Evolutionary conservation across 108 stramenopile species (phyloP).

Genomic region (Conticribra weissflogii): DNA sequence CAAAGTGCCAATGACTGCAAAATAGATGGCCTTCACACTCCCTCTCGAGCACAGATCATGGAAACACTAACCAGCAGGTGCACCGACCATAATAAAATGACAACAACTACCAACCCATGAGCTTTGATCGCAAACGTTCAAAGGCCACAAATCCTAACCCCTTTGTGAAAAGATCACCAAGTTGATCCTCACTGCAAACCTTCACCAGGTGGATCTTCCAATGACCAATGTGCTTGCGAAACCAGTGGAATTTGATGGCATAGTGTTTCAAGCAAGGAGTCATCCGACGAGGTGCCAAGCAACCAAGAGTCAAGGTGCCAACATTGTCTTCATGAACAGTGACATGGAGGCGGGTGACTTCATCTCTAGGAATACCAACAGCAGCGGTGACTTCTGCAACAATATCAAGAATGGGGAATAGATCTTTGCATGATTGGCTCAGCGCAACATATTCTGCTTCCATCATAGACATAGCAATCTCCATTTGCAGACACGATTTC

Average conservation of each 20-base stretch:
- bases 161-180: slow-evolving; percentile 57
- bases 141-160: slow-evolving; percentile 10
- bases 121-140: slow-evolving; percentile 9
- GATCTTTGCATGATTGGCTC: slow-evolving; percentile 31
- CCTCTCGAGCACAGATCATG: too few relatives aligned
- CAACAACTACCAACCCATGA: slow-evolving; percentile 36
- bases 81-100: too few relatives aligned
- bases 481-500: slow-evolving; percentile 53
- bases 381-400: slow-evolving; percentile 3
- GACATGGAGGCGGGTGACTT: slow-evolving; percentile 21
- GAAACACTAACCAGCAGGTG: too few relatives aligned
- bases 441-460: slow-evolving; percentile 64
- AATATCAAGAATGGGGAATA: slow-evolving; percentile 41
- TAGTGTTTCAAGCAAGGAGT: slow-evolving; percentile 50
- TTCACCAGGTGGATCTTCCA: slow-evolving; percentile 22
- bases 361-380: background rate
- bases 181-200: slow-evolving; percentile 26
- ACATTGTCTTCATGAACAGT: slow-evolving; percentile 60
- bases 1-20: too few relatives aligned
- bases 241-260: slow-evolving; percentile 46
- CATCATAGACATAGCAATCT: slow-evolving; percentile 56
- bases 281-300: slow-evolving; percentile 23
- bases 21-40: too few relatives aligned
- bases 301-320: slow-evolving; percentile 47
- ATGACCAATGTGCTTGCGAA: slow-evolving; percentile 19